Evolutionary conservation across 768 basidiomycete species (phyloP).

Genomic region (Suillus subaureus): DNA sequence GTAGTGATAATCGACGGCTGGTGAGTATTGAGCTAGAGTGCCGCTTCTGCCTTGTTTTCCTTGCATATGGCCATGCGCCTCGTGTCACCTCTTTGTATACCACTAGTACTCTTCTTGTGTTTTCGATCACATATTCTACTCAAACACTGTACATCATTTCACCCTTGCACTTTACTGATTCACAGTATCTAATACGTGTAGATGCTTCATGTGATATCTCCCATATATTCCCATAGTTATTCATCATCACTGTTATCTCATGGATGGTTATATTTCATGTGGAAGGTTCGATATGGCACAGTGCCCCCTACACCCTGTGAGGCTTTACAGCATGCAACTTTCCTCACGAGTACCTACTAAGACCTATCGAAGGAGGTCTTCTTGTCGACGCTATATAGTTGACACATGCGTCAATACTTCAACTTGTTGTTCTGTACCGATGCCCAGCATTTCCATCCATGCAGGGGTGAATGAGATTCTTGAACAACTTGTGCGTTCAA

Average conservation of each 20-base stretch:
- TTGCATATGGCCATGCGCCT: constrained; percentile 12
- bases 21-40: not conserved
- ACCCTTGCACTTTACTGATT: constrained; percentile 18
- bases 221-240: constrained; percentile 7
- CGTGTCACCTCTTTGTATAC: constrained; percentile 26
- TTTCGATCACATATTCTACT: constrained; percentile 9
- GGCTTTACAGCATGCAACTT: not conserved
- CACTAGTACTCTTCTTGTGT: constrained; percentile 23
- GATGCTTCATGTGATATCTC: constrained; percentile 18
- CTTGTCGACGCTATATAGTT: not conserved
- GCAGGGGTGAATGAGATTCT: not conserved
- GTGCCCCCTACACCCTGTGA: not conserved
- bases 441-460: not conserved
- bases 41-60: not conserved
- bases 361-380: not conserved
- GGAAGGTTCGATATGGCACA: not conserved
- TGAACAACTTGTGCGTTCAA: no score
- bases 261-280: not conserved
- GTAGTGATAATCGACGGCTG: not conserved
- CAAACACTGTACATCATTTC: constrained; percentile 15
- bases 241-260: constrained; percentile 4
- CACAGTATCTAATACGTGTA: constrained; percentile 25
- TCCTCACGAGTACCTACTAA: not conserved
- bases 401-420: not conserved
- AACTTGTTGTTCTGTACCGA: not conserved